phyloP scores from a whole-genome alignment of 2,329 filamentous ascomycete genomes.

The Berkeleyomyces basicola region DNA sequence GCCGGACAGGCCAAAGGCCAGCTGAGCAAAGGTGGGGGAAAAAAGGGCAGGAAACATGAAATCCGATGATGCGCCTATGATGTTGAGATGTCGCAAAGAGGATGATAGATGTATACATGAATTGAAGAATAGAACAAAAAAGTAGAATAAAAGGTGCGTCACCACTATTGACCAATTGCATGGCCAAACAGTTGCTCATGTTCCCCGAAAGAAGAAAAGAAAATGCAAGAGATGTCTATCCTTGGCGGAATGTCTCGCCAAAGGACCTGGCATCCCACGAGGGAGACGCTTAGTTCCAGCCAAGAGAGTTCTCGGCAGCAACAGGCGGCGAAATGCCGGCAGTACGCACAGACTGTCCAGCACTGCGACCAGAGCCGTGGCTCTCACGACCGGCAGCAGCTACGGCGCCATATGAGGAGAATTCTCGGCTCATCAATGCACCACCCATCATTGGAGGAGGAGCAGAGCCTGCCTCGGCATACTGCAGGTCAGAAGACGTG shows the following conservation, averaged over 20 bases:
- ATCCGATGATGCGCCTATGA: background rate
- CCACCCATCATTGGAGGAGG: constrained; percentile 54
- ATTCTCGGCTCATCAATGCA: constrained; percentile 41
- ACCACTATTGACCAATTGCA: constrained; percentile 2
- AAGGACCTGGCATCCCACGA: background rate
- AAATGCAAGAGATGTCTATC: background rate
- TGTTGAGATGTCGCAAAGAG: background rate
- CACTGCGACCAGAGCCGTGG: constrained; percentile 47
- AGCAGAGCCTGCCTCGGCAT: constrained; percentile 27
- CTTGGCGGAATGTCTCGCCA: background rate
- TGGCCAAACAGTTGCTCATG: constrained; percentile 7
- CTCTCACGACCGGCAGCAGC: constrained; percentile 35
- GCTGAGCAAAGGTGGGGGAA: background rate
- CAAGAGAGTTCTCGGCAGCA: constrained; percentile 84
- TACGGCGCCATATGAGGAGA: constrained; percentile 35
- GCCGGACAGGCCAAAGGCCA: background rate
- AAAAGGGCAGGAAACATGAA: background rate
- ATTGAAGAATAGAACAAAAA: constrained; percentile 3
- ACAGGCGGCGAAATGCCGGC: constrained; percentile 73
- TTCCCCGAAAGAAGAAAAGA: background rate
- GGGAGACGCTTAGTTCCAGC: constrained; percentile 55
- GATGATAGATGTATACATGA: constrained; percentile 1
- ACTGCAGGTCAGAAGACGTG: constrained; percentile 34
- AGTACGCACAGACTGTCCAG: constrained; percentile 37
- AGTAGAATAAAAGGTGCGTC: background rate